Evolutionary conservation across 768 basidiomycete genomes (phyloP), one percentile per base, ranked within the genome.

Genomic region (Boletus pseudo-olivaceus): DNA sequence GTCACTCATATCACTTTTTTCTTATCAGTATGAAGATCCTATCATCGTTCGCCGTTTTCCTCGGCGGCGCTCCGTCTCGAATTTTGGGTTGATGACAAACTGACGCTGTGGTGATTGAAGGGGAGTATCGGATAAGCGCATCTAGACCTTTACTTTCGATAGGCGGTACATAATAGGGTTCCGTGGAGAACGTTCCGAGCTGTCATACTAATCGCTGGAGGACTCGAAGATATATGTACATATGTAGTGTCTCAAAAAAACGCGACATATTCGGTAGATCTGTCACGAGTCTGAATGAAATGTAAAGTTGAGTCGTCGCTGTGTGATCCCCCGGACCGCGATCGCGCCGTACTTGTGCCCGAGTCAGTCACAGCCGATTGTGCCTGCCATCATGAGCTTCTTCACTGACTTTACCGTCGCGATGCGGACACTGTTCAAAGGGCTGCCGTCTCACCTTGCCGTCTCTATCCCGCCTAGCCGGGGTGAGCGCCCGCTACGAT

Each of bases 11-110:
- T 41, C 26, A 5, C 10, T 43, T 23, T 19, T 19, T 33, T 51
- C 26, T 30, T 26, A 12, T 39, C 57, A 77, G 76, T 58, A 59
- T 17, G 75, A 77, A 44, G 74, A 77, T 46, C 72, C 74, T 37
- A 65, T 75, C 3, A 55, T 62, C 5, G 59, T 70, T 17, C 46
- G 50, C 10, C 60, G 58, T 6, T 75, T 75, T 52, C 77, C 77
- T 44, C 68, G 75, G 2, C 59, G 67, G 17, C 67, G 64, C 37
- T 73, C 72, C 1, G 62, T 72, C 1, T 67, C 69, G 5, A 76
- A 76, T 51, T 75, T 77, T 53, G 58, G 54, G 40, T 47, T 65
- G 42, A 77, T 74, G 77, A 46, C 34, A 3, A 29, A 33, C 34
- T 56, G 47, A 60, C 5, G 45, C 1, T 1, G 42, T 33, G 51